Base-by-base conservation (phyloP, 2,329 filamentous ascomycete genomes). In the Penicillium glabrum region DNA sequence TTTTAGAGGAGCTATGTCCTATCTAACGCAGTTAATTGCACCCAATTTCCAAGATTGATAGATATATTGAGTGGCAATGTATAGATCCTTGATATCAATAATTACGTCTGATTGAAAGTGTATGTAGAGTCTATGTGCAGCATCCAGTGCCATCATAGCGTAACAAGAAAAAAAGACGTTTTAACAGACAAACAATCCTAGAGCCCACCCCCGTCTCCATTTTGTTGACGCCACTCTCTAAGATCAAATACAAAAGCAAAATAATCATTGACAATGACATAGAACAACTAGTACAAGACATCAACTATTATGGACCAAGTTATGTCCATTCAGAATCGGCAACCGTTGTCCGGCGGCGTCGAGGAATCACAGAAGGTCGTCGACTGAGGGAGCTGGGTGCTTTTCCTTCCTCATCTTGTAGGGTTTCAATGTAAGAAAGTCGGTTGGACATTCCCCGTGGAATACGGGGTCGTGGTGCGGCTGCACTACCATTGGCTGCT, bases 261-360 rank as follows among this genome's bases (percentile, higher is more conserved):
- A 43, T 39, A 31, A 50, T n/a, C 14, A 33, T 41, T 26, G 37
- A 35, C 21, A 50, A 16, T 33, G 45, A 27, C 16, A 53, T 41
- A 26, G 16, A 47, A 19, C 41, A 51, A 41, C 19, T 26, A 14
- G n/a, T 23, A 27, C 23, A 24, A 4, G 19, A 53, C 21, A 53
- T 59, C 21, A 59, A 60, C 7, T 35, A 16, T 46, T 23, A 23
- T 2, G 16, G 29, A 27, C 27, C 23, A 61, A 51, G 21, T 62
- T 60, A 71, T 35, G 67, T 61, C 71, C 74, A 76, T 44, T 76
- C 74, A n/a, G 71, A 59, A 39, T 75, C 73, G n/a, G 64, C 62
- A 54, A 68, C 70, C 23, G 73, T 74, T 31, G 67, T 72, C 35
- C 72, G 72, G 31, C 73, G 71, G 19, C 75, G 71, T 46, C 73